A percentile compares a stretch with the other conserved stretches of the same genome.
Conservation (phyloP, 352 stramenopile species). For the Pseudoperonospora humuli region DNA sequence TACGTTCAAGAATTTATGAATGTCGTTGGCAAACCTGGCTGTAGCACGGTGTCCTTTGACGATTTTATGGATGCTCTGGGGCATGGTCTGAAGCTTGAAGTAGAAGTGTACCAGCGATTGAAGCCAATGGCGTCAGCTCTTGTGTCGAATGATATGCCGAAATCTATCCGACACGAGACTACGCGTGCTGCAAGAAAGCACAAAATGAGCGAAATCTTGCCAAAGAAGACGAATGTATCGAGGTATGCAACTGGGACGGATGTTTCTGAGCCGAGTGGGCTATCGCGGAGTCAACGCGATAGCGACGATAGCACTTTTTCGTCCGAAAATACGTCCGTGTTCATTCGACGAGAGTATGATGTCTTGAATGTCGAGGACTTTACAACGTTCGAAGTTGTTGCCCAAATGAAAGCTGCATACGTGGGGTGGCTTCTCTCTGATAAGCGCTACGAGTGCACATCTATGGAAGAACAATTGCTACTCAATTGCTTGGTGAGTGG, state of each 20-base stretch:
- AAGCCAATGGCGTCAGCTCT: slow-evolving; percentile 21
- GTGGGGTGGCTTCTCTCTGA: slow-evolving; percentile 76
- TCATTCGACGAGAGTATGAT: slow-evolving; percentile 59
- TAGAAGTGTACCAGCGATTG: slow-evolving; percentile 54
- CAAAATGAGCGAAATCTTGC: too few relatives aligned
- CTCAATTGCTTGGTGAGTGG: slow-evolving; percentile 78
- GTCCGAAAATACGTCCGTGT: too few relatives aligned
- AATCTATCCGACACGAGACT: too few relatives aligned
- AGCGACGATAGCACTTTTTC: too few relatives aligned
- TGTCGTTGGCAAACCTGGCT: slow-evolving; percentile 52
- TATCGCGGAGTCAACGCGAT: too few relatives aligned
- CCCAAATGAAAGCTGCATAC: slow-evolving; percentile 65
- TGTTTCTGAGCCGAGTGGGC: too few relatives aligned
- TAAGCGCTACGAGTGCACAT: slow-evolving; percentile 69
- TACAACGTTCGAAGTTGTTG: slow-evolving; percentile 54
- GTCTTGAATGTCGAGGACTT: slow-evolving; percentile 81
- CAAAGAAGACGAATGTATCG: too few relatives aligned
- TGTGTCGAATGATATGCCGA: slow-evolving; percentile 40
- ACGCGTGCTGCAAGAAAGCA: too few relatives aligned
- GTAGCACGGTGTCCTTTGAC: slow-evolving; percentile 71
- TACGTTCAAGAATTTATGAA: slow-evolving; percentile 77
- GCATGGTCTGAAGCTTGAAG: slow-evolving; percentile 64
- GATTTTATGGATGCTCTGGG: slow-evolving; percentile 75
- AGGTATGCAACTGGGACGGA: too few relatives aligned
- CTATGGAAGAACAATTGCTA: slow-evolving; percentile 75